Percentiles rank a stretch among this genome's conserved stretches.
phyloP scores from a whole-genome alignment of 163 green algal species.

The Scenedesmus sp. region DNA sequence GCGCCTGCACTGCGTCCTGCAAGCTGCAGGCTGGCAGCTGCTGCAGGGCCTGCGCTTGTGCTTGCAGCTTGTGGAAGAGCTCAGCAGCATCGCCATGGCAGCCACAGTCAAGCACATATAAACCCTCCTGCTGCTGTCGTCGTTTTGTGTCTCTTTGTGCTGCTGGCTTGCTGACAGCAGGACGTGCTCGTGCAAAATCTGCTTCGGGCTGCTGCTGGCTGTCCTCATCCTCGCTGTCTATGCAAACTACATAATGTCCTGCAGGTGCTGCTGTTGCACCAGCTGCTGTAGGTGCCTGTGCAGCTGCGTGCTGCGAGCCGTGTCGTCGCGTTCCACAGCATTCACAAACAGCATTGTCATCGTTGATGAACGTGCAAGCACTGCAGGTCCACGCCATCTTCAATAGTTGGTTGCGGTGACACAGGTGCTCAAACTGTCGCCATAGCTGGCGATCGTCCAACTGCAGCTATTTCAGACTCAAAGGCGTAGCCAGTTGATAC shows the following conservation, averaged over 20 bases:
- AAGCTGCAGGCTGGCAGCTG: neutral
- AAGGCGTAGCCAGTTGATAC: neutral
- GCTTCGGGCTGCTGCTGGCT: neutral
- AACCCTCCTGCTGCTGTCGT: neutral
- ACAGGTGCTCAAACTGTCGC: neutral
- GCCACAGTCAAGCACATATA: conserved; percentile 10
- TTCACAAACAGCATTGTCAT: neutral
- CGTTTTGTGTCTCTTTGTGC: neutral
- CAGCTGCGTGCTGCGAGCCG: neutral
- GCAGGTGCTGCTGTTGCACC: neutral
- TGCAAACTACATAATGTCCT: neutral
- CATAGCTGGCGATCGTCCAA: neutral
- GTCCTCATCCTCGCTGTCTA: conserved; percentile 9
- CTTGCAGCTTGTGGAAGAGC: neutral
- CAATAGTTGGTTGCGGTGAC: neutral
- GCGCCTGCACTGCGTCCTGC: neutral
- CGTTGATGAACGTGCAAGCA: conserved; percentile 10
- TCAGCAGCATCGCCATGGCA: neutral
- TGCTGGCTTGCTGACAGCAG: neutral
- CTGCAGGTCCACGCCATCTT: conserved; percentile 16
- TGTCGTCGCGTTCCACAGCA: neutral
- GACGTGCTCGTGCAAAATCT: neutral
- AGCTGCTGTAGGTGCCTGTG: neutral
- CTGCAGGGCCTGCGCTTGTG: neutral
- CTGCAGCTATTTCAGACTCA: neutral